Evolutionary conservation across 257 asterid species (phyloP), one percentile per base, ranked within the genome.

Genomic region (Cruciata laevipes): DNA sequence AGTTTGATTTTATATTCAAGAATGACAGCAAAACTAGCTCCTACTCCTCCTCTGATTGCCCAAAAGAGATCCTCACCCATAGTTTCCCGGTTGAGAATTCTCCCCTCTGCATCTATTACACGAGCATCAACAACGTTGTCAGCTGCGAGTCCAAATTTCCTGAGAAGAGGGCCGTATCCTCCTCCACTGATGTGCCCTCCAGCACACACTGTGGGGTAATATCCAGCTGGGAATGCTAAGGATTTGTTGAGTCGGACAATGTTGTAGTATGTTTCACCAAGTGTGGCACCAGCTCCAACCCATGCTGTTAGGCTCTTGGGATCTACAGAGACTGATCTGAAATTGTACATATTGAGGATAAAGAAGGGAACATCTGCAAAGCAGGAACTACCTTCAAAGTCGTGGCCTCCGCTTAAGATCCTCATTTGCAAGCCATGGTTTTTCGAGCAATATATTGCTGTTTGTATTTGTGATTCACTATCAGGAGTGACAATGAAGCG

Each of bases 161-260:
- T 58, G 0, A 49, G 38, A 61, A 73, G 16, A 8, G 72, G 68
- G 11, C 76, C 76, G 7, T 42, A 73, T 6, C 72, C 76, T 13
- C 76, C 76, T 1, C 76, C 76, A 17, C 63, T 42, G 12, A 73
- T 51, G 14, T 66, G 76, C 4, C 76, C 76, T 5, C 76, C 76
- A 42, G 51, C 47, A 18, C 63, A 27, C 10, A 73, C 72, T 7
- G 72, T 66, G 1, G 76, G 72, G 27, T 60, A 73, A n/a, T 40
- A 65, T 11, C 72, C 76, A 5, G 72, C 76, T 23, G 72, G 63
- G 31, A 42, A 66, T 1, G 68, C 63, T 6, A 66, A 59, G 8
- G 63, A 40, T 7, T 35, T 67, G 55, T 67, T 60, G 2, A 30
- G 21, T 44, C 18, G 0, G 52, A 60, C 12, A 5, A 73, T 67